phyloP scores from a whole-genome alignment of 129 eudicot genomes.

The Erigeron canadensis region DNA sequence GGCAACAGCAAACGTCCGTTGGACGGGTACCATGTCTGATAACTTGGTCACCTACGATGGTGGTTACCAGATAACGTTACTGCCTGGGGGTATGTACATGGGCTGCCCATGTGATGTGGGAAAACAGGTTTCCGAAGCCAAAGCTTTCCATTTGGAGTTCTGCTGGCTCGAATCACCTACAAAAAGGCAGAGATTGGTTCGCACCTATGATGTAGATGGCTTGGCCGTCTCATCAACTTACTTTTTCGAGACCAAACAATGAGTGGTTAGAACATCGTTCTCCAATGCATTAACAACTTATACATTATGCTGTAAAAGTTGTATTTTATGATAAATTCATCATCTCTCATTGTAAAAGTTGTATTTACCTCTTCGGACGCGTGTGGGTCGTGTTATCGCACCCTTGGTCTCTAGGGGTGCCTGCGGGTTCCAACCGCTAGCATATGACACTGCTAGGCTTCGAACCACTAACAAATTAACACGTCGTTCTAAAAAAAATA shows the following conservation, averaged over 20 bases:
- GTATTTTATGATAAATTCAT: too few relatives aligned
- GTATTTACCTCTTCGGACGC: too few relatives aligned
- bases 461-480: too few relatives aligned
- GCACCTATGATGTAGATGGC: constrained; percentile 86
- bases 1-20: constrained; percentile 58
- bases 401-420: too few relatives aligned
- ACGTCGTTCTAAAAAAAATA: too few relatives aligned
- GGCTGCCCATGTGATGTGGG: constrained; percentile 82
- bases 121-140: constrained; percentile 62
- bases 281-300: too few relatives aligned
- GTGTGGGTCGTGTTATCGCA: too few relatives aligned
- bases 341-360: too few relatives aligned
- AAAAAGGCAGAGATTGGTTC: constrained; percentile 86
- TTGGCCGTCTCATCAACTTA: constrained; percentile 87
- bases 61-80: constrained; percentile 67
- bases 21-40: constrained; percentile 62
- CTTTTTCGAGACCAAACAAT: constrained; percentile 62
- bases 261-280: constrained; percentile 21
- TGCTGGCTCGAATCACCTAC: constrained; percentile 89
- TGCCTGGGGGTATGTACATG: constrained; percentile 97
- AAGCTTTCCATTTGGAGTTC: constrained; percentile 77
- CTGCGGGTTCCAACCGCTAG: too few relatives aligned
- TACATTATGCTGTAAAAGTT: too few relatives aligned
- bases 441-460: too few relatives aligned
- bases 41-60: constrained; percentile 73